Evolutionary conservation across 2,329 filamentous ascomycete genomes (phyloP).

Genomic region (Neonectria hederae): DNA sequence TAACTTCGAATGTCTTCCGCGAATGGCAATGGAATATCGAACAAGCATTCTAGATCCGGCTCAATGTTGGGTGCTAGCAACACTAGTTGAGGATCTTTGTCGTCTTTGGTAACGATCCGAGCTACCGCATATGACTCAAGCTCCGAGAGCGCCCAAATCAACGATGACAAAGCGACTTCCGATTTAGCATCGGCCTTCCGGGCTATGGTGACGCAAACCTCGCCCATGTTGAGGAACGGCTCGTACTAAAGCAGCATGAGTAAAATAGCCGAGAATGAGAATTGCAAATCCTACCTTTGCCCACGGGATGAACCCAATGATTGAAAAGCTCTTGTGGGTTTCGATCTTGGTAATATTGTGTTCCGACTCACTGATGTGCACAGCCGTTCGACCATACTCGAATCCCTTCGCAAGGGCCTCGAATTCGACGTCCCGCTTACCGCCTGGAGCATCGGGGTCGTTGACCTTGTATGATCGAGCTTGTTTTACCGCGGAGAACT

Average conservation of each 20-base stretch:
- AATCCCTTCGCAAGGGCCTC: constrained; percentile 93
- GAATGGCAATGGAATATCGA: constrained; percentile 92
- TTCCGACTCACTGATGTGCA: constrained; percentile 88
- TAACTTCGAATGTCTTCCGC: constrained; percentile 92
- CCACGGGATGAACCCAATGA: constrained; percentile 85
- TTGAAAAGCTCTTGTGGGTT: constrained; percentile 77
- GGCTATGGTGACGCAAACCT: constrained; percentile 79
- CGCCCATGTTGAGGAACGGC: constrained; percentile 85
- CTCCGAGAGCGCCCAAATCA: constrained; percentile 88
- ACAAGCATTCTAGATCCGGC: constrained; percentile 81
- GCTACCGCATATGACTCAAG: constrained; percentile 87
- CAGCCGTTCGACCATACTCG: constrained; percentile 90
- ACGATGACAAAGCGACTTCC: constrained; percentile 83
- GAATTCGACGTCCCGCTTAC: constrained; percentile 82
- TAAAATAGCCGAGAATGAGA: not conserved
- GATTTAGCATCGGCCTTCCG: constrained; percentile 84
- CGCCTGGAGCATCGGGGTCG: constrained; percentile 77
- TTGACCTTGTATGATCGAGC: constrained; percentile 83
- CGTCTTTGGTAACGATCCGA: constrained; percentile 84
- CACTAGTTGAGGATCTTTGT: constrained; percentile 78
- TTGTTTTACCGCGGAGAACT: constrained; percentile 77
- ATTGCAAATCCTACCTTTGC: constrained; percentile 64
- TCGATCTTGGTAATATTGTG: constrained; percentile 89
- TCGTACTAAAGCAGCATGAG: constrained; percentile 68
- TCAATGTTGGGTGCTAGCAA: constrained; percentile 85